phyloP scores from a whole-genome alignment of 495 filamentous ascomycete species.

The Achaetomiella virescens region DNA sequence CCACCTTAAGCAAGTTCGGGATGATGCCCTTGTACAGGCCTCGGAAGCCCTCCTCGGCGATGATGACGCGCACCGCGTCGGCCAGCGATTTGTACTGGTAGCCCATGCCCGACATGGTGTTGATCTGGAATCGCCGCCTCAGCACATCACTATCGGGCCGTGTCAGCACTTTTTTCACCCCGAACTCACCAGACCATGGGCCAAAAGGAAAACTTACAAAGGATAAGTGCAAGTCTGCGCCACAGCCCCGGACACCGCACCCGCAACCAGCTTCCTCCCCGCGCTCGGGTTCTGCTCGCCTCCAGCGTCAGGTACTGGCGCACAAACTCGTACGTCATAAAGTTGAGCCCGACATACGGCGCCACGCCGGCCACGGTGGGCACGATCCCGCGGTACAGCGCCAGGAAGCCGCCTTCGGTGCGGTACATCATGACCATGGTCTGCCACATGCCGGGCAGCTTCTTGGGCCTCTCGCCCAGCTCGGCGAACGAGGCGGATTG shows the following conservation, averaged over 20 bases:
- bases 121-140: slow-evolving; percentile 94
- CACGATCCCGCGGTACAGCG: slow-evolving; percentile 85
- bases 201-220: slow-evolving; percentile 62
- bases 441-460: slow-evolving; percentile 88
- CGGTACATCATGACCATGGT: slow-evolving; percentile 81
- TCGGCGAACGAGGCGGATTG: slow-evolving; percentile 88
- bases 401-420: slow-evolving; percentile 75
- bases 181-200: too few species aligned
- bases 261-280: slow-evolving; percentile 75
- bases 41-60: slow-evolving; percentile 60
- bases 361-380: slow-evolving; percentile 94
- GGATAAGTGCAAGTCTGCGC: slow-evolving; percentile 98
- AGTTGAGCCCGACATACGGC: slow-evolving; percentile 93
- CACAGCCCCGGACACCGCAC: slow-evolving; percentile 88
- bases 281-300: slow-evolving; percentile 74
- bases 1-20: slow-evolving; percentile 93
- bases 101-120: slow-evolving; percentile 98
- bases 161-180: slow-evolving; percentile 18
- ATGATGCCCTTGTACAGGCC: slow-evolving; percentile 91
- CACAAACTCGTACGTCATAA: slow-evolving; percentile 92
- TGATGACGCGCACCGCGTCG: slow-evolving; percentile 76
- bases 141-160: slow-evolving; percentile 66
- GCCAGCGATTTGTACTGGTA: slow-evolving; percentile 85
- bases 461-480: slow-evolving; percentile 52
- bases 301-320: slow-evolving; percentile 80